Conservation (phyloP, 148 eudicot species). For the Chenopodium formosanum region DNA sequence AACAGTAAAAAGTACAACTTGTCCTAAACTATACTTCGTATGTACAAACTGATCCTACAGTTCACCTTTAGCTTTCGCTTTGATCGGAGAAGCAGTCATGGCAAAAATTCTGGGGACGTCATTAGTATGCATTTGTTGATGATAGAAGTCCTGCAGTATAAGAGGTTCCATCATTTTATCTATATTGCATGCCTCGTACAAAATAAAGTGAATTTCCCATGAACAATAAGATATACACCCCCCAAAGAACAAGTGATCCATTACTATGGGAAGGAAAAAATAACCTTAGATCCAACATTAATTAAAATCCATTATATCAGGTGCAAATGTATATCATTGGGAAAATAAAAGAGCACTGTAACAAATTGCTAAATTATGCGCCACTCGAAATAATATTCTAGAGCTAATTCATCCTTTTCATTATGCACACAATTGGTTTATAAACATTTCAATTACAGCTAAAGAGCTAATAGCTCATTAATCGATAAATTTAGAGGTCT, state of each 20-base stretch:
- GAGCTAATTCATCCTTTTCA: background rate
- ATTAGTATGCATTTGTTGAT: conserved; percentile 35
- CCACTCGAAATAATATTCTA: background rate
- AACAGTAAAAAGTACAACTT: background rate
- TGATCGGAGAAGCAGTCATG: conserved; percentile 94
- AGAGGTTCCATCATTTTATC: background rate
- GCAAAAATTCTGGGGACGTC: conserved; percentile 87
- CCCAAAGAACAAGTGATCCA: background rate
- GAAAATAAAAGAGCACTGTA: background rate
- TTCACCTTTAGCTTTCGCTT: conserved; percentile 58
- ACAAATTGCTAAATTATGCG: background rate
- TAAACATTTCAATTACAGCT: background rate
- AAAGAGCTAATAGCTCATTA: background rate
- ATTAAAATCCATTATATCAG: background rate
- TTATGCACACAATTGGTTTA: background rate
- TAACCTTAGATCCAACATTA: background rate
- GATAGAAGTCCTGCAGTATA: conserved; percentile 71
- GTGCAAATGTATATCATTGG: background rate
- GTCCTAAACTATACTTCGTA: background rate
- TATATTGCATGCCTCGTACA: background rate
- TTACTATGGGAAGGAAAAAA: background rate
- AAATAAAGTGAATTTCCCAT: background rate
- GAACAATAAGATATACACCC: background rate
- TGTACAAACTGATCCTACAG: background rate
- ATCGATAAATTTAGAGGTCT: background rate